These are phyloP conservation scores for Onygenales sp. DNA, from an alignment of 2,329 filamentous ascomycete genomes.

Conservation along the genomic window DNA sequence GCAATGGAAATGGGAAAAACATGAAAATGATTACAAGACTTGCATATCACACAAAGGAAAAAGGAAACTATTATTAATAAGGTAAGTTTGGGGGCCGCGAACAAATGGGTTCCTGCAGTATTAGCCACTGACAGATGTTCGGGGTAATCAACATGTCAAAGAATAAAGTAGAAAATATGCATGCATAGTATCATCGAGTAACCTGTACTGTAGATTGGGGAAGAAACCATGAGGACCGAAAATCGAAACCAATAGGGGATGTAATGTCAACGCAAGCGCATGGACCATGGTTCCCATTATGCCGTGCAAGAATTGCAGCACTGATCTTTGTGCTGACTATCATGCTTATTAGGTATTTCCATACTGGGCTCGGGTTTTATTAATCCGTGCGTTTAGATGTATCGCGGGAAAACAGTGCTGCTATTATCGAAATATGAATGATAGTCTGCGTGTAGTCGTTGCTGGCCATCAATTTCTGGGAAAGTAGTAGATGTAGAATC, in stretches of 20 bases:
- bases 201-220: not conserved
- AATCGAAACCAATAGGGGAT: not conserved
- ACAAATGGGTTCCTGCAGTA: not conserved
- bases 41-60: not conserved
- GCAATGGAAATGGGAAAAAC: not conserved
- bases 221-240: not conserved
- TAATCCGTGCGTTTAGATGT: not conserved
- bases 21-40: not conserved
- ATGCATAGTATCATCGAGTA: not conserved
- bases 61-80: not conserved
- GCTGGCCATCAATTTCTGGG: not conserved
- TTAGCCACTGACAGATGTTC: not conserved
- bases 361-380: not conserved
- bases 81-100: not conserved
- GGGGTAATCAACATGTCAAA: not conserved
- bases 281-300: not conserved
- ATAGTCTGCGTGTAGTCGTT: not conserved
- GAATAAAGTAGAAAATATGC: not conserved
- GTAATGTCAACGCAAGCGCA: not conserved
- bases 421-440: constrained; percentile 2
- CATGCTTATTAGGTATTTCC: too few species aligned
- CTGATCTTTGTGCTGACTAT: not conserved
- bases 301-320: not conserved
- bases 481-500: not conserved
- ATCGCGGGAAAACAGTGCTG: not conserved